These are phyloP conservation scores for Mrakia hoshinonis DNA, from an alignment of 768 basidiomycete species.

Conservation along the genomic window DNA sequence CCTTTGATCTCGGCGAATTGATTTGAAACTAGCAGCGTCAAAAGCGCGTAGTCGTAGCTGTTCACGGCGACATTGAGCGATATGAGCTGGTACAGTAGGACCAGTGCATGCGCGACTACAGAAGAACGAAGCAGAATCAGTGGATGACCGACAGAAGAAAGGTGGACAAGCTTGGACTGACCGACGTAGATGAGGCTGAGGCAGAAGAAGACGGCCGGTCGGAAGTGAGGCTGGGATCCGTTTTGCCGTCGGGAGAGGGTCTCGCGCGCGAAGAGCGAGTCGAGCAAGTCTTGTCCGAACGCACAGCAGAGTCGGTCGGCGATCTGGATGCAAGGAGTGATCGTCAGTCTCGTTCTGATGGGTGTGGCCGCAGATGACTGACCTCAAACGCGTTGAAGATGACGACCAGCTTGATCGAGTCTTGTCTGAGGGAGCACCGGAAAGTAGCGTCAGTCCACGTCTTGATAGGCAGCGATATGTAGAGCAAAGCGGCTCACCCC, in stretches of 20 bases:
- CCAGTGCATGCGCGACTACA: slow-evolving; percentile 75
- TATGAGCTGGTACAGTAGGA: slow-evolving; percentile 91
- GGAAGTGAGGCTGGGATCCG: slow-evolving; percentile 53
- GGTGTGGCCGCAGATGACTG: slow-evolving; percentile 34
- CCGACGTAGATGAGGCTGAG: slow-evolving; percentile 76
- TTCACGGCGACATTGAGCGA: slow-evolving; percentile 95
- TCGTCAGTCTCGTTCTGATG: not conserved
- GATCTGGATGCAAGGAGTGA: slow-evolving; percentile 54
- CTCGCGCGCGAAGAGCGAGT: slow-evolving; percentile 88
- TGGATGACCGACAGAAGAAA: too few relatives aligned
- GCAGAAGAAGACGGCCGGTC: slow-evolving; percentile 73
- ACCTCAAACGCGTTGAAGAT: slow-evolving; percentile 98
- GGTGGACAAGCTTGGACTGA: slow-evolving; percentile 41
- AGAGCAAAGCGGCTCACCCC: slow-evolving; percentile 43
- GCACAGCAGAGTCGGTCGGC: slow-evolving; percentile 89
- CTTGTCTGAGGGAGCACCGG: slow-evolving; percentile 47
- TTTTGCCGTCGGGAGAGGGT: slow-evolving; percentile 55
- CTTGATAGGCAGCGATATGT: not conserved
- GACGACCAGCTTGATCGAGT: slow-evolving; percentile 97
- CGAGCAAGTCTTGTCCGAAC: slow-evolving; percentile 93
- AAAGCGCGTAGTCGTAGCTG: slow-evolving; percentile 89
- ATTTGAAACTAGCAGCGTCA: slow-evolving; percentile 89
- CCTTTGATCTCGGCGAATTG: slow-evolving; percentile 99
- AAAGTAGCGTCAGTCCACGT: too few relatives aligned
- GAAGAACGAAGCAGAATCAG: not conserved